Conservation (phyloP, 2,329 filamentous ascomycete species). For the Ceratocystis alfenasii region DNA sequence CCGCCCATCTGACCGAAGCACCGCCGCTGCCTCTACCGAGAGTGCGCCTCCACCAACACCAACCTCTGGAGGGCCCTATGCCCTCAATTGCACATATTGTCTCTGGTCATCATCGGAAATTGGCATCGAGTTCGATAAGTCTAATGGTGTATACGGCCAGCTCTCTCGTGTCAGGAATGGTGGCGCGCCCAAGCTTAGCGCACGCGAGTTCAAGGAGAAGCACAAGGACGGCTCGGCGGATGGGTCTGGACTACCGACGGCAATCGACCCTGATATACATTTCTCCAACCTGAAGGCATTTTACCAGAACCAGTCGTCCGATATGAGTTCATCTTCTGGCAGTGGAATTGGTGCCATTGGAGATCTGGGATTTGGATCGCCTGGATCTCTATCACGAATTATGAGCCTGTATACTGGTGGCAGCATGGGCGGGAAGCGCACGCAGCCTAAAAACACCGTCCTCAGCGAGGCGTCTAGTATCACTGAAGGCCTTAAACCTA, state of each 20-base stretch:
- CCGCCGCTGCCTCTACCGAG: constrained; percentile 33
- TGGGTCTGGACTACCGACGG: constrained; percentile 32
- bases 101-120: constrained; percentile 86
- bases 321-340: constrained; percentile 41
- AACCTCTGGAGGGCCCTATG: constrained; percentile 46
- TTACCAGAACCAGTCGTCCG: constrained; percentile 66
- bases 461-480: constrained; percentile 69
- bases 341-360: constrained; percentile 27
- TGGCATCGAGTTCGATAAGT: constrained; percentile 78
- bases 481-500: constrained; percentile 58
- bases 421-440: constrained; percentile 49
- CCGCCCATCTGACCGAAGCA: constrained; percentile 36
- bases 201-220: constrained; percentile 41
- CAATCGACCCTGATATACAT: constrained; percentile 53
- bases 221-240: constrained; percentile 35
- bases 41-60: constrained; percentile 31
- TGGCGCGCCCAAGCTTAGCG: constrained; percentile 39
- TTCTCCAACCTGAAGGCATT: constrained; percentile 67
- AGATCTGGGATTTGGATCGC: constrained; percentile 56
- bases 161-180: constrained; percentile 58
- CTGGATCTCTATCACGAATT: constrained; percentile 71
- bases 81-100: constrained; percentile 80
- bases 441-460: constrained; percentile 52
- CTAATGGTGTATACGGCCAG: constrained; percentile 74
- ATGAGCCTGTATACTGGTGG: constrained; percentile 77